phyloP scores from a whole-genome alignment of 768 basidiomycete species.

The Paxillus involutus region DNA sequence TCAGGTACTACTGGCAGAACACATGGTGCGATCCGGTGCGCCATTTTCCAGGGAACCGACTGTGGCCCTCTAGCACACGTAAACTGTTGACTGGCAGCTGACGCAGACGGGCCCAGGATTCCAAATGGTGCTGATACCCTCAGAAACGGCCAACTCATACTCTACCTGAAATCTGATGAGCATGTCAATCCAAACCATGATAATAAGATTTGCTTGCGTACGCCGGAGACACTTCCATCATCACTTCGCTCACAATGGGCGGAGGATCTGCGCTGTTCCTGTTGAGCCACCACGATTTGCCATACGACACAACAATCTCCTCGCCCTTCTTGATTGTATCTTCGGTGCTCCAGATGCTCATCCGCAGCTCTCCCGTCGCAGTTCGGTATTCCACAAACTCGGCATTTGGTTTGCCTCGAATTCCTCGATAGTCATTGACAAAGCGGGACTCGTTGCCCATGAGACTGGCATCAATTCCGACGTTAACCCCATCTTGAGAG shows the following conservation, averaged over 20 bases:
- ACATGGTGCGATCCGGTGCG: background rate
- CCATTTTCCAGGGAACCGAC: background rate
- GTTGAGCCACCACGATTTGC: constrained; percentile 80
- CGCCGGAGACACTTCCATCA: background rate
- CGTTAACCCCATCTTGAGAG: constrained; percentile 50
- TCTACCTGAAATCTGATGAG: constrained; percentile 1
- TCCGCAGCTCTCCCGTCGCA: constrained; percentile 60
- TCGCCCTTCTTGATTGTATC: constrained; percentile 71
- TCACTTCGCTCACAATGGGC: background rate
- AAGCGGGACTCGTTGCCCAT: constrained; percentile 90
- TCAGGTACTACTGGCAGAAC: background rate
- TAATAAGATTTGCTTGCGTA: background rate
- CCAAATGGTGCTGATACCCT: background rate
- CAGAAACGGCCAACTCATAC: constrained; percentile 1
- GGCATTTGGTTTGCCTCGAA: constrained; percentile 68
- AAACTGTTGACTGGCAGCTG: constrained; percentile 1
- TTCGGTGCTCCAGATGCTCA: constrained; percentile 71
- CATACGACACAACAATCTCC: constrained; percentile 87
- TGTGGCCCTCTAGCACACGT: constrained; percentile 2
- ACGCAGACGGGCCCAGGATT: background rate
- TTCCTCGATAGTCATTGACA: constrained; percentile 87
- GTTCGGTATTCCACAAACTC: constrained; percentile 60
- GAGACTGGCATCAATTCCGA: constrained; percentile 74
- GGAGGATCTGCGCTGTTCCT: constrained; percentile 26
- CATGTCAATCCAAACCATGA: background rate